Conservation (phyloP, 2,329 filamentous ascomycete species). For the Raffaelea albimanens region DNA sequence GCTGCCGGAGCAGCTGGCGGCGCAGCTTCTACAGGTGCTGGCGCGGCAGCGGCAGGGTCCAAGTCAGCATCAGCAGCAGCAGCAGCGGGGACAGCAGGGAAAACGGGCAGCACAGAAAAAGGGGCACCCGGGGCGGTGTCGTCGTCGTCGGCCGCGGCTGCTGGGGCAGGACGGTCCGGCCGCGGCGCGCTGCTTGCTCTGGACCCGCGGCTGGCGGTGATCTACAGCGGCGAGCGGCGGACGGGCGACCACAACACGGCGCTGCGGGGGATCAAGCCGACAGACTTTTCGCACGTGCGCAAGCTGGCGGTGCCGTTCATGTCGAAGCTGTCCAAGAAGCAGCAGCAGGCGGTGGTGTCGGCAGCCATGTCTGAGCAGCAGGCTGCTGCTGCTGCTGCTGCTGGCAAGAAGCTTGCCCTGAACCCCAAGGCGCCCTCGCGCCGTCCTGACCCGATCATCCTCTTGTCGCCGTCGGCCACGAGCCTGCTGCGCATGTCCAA, state of each 20-base stretch:
- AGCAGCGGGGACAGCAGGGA: constrained; percentile 26
- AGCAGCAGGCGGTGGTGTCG: constrained; percentile 26
- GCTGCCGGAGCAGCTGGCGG: constrained; percentile 20
- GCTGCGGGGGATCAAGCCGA: constrained; percentile 78
- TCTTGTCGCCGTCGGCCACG: constrained; percentile 91
- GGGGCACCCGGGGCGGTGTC: constrained; percentile 25
- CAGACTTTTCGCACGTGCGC: constrained; percentile 87
- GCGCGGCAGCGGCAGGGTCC: constrained; percentile 14
- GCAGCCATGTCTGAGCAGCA: constrained; percentile 28
- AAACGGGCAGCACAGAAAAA: background rate
- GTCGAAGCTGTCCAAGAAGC: constrained; percentile 38
- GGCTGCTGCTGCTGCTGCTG: constrained; percentile 31
- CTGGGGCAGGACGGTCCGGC: constrained; percentile 32
- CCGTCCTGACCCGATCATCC: constrained; percentile 77
- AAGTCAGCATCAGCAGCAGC: constrained; percentile 19
- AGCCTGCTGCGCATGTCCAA: constrained; percentile 93
- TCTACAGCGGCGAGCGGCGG: constrained; percentile 83
- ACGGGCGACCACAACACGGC: constrained; percentile 90
- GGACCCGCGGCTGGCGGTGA: constrained; percentile 74
- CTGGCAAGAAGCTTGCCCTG: constrained; percentile 37
- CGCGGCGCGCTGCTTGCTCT: constrained; percentile 47
- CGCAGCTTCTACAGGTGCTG: constrained; percentile 18
- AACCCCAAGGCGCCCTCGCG: constrained; percentile 41
- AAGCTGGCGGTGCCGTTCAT: constrained; percentile 77
- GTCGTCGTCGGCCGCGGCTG: constrained; percentile 29